Evolutionary conservation across 306 rosid species (phyloP).

Genomic region (Acacia acuminata): DNA sequence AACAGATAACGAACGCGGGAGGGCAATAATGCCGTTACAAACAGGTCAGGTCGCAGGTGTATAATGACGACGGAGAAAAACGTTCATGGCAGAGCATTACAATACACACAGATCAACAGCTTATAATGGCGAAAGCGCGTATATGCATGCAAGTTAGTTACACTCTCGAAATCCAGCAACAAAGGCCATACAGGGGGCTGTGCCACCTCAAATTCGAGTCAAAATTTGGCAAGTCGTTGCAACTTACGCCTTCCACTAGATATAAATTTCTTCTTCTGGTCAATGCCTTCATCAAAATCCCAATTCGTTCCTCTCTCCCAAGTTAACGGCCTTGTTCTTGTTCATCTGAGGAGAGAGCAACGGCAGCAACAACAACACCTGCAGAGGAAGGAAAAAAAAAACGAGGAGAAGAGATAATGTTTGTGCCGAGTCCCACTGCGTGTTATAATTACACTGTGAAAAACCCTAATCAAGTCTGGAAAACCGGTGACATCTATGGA

Average conservation of each 20-base stretch:
- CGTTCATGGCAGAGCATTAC: background rate
- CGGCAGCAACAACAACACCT: background rate
- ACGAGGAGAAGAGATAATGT: background rate
- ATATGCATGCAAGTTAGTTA: background rate
- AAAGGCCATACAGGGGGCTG: background rate
- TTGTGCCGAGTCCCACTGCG: background rate
- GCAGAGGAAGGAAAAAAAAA: background rate
- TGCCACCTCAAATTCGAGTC: background rate
- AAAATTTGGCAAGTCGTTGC: background rate
- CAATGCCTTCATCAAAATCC: background rate
- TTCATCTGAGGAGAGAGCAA: background rate
- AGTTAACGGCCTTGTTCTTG: background rate
- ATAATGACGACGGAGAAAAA: background rate
- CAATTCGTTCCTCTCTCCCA: background rate
- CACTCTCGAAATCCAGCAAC: background rate
- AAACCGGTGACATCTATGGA: background rate
- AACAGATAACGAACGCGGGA: background rate
- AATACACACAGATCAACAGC: background rate
- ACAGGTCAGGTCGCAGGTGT: background rate
- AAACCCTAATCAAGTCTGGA: conserved; percentile 32
- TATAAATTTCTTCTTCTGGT: background rate
- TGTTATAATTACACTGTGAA: conserved; percentile 1
- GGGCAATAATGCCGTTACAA: background rate
- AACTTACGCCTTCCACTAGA: background rate
- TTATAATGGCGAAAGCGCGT: no score